phyloP scores from a whole-genome alignment of 257 asterid genomes.

The Solanum chilense region DNA sequence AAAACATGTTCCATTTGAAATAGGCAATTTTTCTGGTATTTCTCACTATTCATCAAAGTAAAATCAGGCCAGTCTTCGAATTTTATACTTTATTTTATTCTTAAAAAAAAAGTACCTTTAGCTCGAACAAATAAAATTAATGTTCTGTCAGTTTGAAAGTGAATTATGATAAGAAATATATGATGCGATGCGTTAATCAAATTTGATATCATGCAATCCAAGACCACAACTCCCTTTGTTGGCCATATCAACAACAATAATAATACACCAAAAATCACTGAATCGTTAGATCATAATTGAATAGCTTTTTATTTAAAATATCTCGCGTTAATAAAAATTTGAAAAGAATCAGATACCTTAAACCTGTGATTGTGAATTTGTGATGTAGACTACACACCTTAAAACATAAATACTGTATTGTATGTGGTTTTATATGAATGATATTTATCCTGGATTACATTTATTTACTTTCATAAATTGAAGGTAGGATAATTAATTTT shows the following conservation, averaged over 20 bases:
- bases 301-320: fast-evolving
- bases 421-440: neutral
- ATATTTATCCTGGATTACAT: too few species aligned
- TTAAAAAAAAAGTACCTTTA: neutral
- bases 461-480: neutral
- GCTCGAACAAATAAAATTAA: neutral
- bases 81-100: neutral
- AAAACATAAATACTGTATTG: neutral
- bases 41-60: neutral
- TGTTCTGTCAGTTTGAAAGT: neutral
- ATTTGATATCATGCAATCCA: neutral
- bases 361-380: neutral
- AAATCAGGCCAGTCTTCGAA: neutral
- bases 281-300: neutral
- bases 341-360: neutral
- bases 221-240: neutral
- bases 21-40: neutral
- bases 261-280: neutral
- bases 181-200: neutral
- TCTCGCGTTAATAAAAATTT: neutral
- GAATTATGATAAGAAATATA: neutral
- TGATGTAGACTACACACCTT: neutral
- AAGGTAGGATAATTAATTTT: neutral
- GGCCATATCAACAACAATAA: neutral
- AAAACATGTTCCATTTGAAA: neutral